Evolutionary conservation across 208 protist genomes (phyloP).

Genomic region (Entamoeba dispar): DNA sequence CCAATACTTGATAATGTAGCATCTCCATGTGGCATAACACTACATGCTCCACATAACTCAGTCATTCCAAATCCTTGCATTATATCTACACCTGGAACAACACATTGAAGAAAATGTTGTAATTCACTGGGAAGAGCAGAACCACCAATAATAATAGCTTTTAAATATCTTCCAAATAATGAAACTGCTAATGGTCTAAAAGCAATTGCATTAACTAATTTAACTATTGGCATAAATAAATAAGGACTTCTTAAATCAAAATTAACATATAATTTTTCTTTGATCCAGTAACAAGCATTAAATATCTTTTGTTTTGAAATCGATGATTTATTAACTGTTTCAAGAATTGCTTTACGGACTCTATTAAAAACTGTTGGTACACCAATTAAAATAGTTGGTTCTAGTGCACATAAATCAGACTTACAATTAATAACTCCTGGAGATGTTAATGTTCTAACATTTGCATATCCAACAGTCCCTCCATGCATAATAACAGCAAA

Average conservation of each 20-base stretch:
- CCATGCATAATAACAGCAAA: background rate
- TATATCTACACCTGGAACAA: background rate
- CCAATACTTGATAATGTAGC: background rate
- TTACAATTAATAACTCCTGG: background rate
- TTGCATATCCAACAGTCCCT: background rate
- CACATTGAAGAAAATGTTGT: background rate
- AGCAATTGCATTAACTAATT: background rate
- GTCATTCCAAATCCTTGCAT: slow-evolving; percentile 17
- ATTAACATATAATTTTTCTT: background rate
- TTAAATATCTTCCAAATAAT: background rate
- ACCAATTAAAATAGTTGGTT: background rate
- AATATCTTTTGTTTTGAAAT: background rate
- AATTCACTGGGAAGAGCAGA: background rate
- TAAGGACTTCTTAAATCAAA: background rate
- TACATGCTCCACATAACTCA: background rate
- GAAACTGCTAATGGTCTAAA: background rate
- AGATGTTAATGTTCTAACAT: background rate
- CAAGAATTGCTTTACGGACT: background rate
- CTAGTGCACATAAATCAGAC: background rate
- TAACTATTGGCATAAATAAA: background rate
- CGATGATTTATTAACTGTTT: background rate
- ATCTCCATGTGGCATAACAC: background rate
- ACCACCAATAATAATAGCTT: slow-evolving; percentile 7
- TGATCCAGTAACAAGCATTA: background rate
- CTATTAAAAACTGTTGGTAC: background rate